Evolutionary conservation across 805 yeast genomes (phyloP).

Genomic region (Ogataea polymorpha): DNA sequence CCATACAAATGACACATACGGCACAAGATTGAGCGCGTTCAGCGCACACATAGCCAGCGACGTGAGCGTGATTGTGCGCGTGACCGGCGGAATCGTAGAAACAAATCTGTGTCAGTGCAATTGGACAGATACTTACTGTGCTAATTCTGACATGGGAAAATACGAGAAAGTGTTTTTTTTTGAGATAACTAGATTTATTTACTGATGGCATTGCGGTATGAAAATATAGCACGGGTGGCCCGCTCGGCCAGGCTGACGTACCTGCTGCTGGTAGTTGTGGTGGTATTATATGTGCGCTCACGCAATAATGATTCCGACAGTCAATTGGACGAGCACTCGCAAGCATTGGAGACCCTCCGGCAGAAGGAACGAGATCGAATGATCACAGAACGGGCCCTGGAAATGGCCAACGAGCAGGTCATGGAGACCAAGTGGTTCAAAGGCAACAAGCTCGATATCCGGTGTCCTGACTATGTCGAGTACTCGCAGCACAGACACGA

Average conservation of each 20-base stretch:
- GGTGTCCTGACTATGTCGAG: slow-evolving; percentile 61
- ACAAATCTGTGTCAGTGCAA: slow-evolving; percentile 31
- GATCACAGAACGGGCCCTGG: background rate
- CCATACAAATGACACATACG: slow-evolving; percentile 25
- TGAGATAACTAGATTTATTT: background rate
- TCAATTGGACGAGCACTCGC: slow-evolving; percentile 4
- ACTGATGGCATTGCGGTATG: slow-evolving; percentile 15
- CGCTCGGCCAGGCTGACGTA: slow-evolving; percentile 19
- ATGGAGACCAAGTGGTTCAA: slow-evolving; percentile 21
- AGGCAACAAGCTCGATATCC: slow-evolving; percentile 12
- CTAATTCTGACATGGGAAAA: slow-evolving; percentile 31
- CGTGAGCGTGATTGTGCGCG: slow-evolving; percentile 51
- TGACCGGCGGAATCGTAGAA: slow-evolving; percentile 55
- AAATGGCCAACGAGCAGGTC: background rate
- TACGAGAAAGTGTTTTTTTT: background rate
- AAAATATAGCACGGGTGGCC: slow-evolving; percentile 7
- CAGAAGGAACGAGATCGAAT: slow-evolving; percentile 1
- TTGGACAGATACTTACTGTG: slow-evolving; percentile 23
- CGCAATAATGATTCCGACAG: slow-evolving; percentile 2
- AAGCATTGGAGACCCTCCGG: background rate
- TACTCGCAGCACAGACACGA: slow-evolving; percentile 53
- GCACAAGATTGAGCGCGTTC: slow-evolving; percentile 31
- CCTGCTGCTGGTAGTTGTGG: slow-evolving; percentile 9
- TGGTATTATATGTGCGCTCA: slow-evolving; percentile 6
- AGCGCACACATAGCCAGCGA: slow-evolving; percentile 44